Evolutionary conservation across 2,329 filamentous ascomycete genomes (phyloP), one percentile per base, ranked within the genome.

Genomic region (Aspergillus puulaauensis): DNA sequence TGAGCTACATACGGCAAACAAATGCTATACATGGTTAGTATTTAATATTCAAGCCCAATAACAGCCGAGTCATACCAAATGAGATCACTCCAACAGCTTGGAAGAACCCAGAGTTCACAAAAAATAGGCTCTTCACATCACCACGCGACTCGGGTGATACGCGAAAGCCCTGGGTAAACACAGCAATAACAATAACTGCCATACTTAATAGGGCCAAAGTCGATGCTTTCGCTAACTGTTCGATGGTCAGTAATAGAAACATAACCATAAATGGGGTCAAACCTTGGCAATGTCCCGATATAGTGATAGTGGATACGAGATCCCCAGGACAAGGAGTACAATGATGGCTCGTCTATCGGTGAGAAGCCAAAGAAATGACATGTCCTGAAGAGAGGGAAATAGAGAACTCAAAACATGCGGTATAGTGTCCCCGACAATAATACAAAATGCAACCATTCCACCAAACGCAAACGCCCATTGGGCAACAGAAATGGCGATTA

Each of bases 381-480:
- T 86, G 31, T 86, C 80, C 40, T 79, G 77, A 58, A 98, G 72
- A 3, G 84, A 85, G 0, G 95, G 93, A 79, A 93, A 96, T 5
- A 97, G 75, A 4, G 93, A 91, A 48, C 82, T 78, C 68, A 98
- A 75, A 48, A 99, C 95, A 73, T 93, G 91, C 3, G 95, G 95
- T 70, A 99, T 97, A 1, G 91, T 93, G 74, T 99, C 95, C 59
- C 95, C 95, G 9, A 99, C 90, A 69, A 99, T 97, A 68, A 99
- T 92, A 64, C 93, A 95, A 75, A 98, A 99, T 14, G 95, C 95
- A 56, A 99, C 86, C 95, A 99, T 99, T 63, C 95, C 95, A 56
- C 95, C 95, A 79, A 98, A 99, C 3, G 95, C 95, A 82, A 99
- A 99, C 27, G 91, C 89, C 93, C 93, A 99, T 79, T 99, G 95